phyloP scores from a whole-genome alignment of 176 grass and related monocot genomes.

The Musa acuminata region DNA sequence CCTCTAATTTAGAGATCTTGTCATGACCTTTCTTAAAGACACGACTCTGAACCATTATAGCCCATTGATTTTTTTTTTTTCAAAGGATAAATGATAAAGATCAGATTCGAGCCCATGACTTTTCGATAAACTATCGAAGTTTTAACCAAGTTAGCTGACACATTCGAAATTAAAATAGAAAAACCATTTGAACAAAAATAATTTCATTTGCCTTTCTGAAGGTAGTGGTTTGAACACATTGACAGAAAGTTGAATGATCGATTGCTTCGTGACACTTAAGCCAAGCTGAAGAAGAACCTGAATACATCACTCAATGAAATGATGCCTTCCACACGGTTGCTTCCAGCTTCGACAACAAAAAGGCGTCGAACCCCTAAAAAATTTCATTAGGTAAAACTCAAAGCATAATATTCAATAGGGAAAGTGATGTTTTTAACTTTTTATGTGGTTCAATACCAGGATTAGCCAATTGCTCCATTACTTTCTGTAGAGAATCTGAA shows the following conservation, averaged over 20 bases:
- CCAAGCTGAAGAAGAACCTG: constrained; percentile 66
- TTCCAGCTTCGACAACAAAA: constrained; percentile 90
- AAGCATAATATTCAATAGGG: not conserved
- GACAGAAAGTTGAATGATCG: not conserved
- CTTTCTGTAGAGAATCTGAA: constrained; percentile 10
- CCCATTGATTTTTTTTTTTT: not conserved
- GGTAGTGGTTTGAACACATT: not conserved
- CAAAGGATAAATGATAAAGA: not conserved
- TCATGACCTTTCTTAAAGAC: not conserved
- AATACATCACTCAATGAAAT: constrained; percentile 86
- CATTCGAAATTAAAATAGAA: not conserved
- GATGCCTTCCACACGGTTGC: constrained; percentile 88
- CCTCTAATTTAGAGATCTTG: constrained; percentile 2
- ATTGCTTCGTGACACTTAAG: not conserved
- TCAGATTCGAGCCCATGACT: too few relatives aligned
- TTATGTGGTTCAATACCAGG: constrained; percentile 6
- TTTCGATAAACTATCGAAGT: too few relatives aligned
- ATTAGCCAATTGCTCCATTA: constrained; percentile 15
- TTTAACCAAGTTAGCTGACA: too few relatives aligned
- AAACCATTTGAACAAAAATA: not conserved
- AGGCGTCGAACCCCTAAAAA: constrained; percentile 68
- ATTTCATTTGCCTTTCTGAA: not conserved
- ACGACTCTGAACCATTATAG: constrained; percentile 1
- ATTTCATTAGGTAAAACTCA: not conserved
- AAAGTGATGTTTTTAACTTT: not conserved